phyloP scores from a whole-genome alignment of 148 eudicot species.

The Silene uniflora region DNA sequence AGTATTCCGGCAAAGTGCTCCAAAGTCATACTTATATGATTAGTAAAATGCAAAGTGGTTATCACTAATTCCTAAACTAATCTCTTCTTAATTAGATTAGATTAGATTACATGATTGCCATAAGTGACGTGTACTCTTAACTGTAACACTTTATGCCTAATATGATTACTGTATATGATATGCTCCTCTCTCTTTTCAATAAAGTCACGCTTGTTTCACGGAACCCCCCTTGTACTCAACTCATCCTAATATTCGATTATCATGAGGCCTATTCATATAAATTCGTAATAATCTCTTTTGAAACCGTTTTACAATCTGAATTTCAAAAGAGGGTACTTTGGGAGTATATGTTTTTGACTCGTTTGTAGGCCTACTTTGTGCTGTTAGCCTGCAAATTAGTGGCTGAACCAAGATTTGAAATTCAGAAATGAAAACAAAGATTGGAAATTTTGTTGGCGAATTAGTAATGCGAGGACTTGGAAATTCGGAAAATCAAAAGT shows the following conservation, averaged over 20 bases:
- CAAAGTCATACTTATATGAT: neutral
- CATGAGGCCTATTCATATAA: no score
- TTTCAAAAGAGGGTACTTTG: no score
- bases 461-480: no score
- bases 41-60: constrained; percentile 25
- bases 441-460: no score
- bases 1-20: constrained; percentile 10
- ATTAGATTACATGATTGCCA: constrained; percentile 11
- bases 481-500: no score
- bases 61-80: constrained; percentile 18
- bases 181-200: neutral
- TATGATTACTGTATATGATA: no score
- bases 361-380: neutral
- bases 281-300: no score
- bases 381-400: neutral
- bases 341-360: no score
- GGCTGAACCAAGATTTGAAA: neutral
- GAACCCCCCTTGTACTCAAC: no score
- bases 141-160: constrained; percentile 18
- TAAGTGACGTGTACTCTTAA: constrained; percentile 8
- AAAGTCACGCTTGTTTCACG: no score
- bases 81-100: constrained; percentile 9
- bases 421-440: neutral
- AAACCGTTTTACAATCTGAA: no score
- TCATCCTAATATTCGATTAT: no score